phyloP scores from a whole-genome alignment of 73 alveolate genomes.

The Halteria grandinella region DNA sequence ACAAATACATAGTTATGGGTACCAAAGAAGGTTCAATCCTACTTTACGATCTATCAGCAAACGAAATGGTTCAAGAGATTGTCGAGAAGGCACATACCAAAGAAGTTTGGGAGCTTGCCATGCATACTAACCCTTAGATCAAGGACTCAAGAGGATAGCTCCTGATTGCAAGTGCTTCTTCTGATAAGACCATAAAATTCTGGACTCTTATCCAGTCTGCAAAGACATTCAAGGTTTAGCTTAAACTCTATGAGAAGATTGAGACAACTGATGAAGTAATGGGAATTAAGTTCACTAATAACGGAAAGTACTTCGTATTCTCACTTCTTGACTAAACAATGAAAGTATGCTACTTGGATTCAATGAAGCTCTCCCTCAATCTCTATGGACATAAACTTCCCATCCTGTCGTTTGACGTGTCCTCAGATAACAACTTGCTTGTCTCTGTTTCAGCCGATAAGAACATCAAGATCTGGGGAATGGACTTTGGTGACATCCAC shows the following conservation, averaged over 20 bases:
- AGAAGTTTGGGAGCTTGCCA: slow-evolving; percentile 80
- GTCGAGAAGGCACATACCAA: slow-evolving; percentile 60
- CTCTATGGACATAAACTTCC: slow-evolving; percentile 96
- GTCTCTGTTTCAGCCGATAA: slow-evolving; percentile 94
- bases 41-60: slow-evolving; percentile 47
- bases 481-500: slow-evolving; percentile 97
- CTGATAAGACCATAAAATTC: slow-evolving; percentile 81
- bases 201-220: slow-evolving; percentile 61
- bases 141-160: slow-evolving; percentile 58
- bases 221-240: slow-evolving; percentile 38
- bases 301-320: slow-evolving; percentile 84
- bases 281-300: slow-evolving; percentile 76
- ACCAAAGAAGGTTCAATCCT: slow-evolving; percentile 75
- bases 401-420: slow-evolving; percentile 83
- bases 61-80: slow-evolving; percentile 45
- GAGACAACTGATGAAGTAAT: slow-evolving; percentile 72
- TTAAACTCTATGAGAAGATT: slow-evolving; percentile 50
- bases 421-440: slow-evolving; percentile 86
- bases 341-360: slow-evolving; percentile 83
- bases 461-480: slow-evolving; percentile 96
- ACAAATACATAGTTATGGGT: slow-evolving; percentile 75
- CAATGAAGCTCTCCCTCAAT: slow-evolving; percentile 86
- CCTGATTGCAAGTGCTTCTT: slow-evolving; percentile 70
- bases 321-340: slow-evolving; percentile 89
- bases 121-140: slow-evolving; percentile 68